A percentile compares a stretch with the other conserved stretches of the same genome.
These are phyloP conservation scores for Panaeolus papilionaceus DNA, from an alignment of 768 basidiomycete species.

Conservation along the genomic window DNA sequence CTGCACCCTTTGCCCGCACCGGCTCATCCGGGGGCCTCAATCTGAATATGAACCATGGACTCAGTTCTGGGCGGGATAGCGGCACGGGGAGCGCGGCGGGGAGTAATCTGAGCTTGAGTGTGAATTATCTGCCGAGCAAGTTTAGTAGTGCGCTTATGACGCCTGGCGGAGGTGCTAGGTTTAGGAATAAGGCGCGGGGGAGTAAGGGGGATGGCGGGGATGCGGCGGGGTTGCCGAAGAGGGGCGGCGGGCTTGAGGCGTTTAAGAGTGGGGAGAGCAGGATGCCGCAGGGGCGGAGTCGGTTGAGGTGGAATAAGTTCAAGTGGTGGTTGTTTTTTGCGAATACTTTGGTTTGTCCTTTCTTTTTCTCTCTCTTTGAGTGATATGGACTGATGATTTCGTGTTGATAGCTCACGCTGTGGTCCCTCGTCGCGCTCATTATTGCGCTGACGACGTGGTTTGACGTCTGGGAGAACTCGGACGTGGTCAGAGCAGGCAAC, in stretches of 20 bases:
- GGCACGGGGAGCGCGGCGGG: slow-evolving; percentile 40
- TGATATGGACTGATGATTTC: neutral
- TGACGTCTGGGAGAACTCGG: slow-evolving; percentile 71
- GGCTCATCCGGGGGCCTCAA: slow-evolving; percentile 24
- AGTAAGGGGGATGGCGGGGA: slow-evolving; percentile 22
- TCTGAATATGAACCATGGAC: slow-evolving; percentile 17
- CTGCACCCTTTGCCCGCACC: slow-evolving; percentile 42
- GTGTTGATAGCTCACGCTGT: slow-evolving; percentile 53
- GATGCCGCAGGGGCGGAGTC: slow-evolving; percentile 49
- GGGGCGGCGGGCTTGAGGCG: slow-evolving; percentile 74
- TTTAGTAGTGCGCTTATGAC: slow-evolving; percentile 58
- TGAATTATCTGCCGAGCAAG: slow-evolving; percentile 81
- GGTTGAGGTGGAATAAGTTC: slow-evolving; percentile 80
- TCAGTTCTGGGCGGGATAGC: neutral
- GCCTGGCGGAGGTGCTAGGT: slow-evolving; percentile 40
- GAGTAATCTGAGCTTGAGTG: slow-evolving; percentile 62
- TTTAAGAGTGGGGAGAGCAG: slow-evolving; percentile 57
- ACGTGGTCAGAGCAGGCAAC: slow-evolving; percentile 75
- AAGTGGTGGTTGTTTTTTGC: slow-evolving; percentile 80
- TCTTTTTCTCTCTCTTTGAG: slow-evolving; percentile 1
- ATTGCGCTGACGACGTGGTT: slow-evolving; percentile 79
- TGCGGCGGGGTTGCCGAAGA: slow-evolving; percentile 33
- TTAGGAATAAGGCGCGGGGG: slow-evolving; percentile 40
- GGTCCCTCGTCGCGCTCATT: slow-evolving; percentile 66
- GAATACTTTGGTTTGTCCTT: slow-evolving; percentile 53